These are phyloP conservation scores for Oryza punctata DNA, from an alignment of 176 grass and related monocot species.

Conservation along the genomic window DNA sequence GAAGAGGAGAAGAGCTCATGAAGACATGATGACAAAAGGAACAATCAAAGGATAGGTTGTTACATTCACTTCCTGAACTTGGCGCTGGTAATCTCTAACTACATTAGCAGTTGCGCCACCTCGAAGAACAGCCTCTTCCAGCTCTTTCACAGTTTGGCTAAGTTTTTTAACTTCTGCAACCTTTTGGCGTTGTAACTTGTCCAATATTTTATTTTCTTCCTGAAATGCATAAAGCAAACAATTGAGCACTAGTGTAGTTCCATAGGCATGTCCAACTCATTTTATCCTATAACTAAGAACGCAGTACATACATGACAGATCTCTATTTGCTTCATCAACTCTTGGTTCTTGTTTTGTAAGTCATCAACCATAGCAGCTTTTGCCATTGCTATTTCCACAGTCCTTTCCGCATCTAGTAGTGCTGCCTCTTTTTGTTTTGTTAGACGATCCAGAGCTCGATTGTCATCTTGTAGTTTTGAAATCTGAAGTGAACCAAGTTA, in stretches of 20 bases:
- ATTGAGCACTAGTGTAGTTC: conserved; percentile 18
- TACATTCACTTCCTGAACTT: conserved; percentile 99
- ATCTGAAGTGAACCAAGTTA: conserved; percentile 59
- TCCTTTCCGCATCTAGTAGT: conserved; percentile 89
- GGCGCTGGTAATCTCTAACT: conserved; percentile 96
- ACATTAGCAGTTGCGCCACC: conserved; percentile 92
- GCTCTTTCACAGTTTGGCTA: conserved; percentile 86
- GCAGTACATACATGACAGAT: conserved; percentile 86
- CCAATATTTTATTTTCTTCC: conserved; percentile 99
- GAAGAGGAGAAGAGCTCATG: not conserved
- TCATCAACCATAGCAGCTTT: conserved; percentile 99
- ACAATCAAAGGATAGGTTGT: conserved; percentile 19
- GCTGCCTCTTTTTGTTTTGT: conserved; percentile 98
- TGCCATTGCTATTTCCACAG: conserved; percentile 82
- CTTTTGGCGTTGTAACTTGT: conserved; percentile 97
- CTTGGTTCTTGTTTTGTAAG: conserved; percentile 99
- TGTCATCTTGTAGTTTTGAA: conserved; percentile 88
- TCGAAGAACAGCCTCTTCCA: conserved; percentile 87
- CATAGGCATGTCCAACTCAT: not conserved
- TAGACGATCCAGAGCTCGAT: conserved; percentile 91
- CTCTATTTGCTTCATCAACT: conserved; percentile 97
- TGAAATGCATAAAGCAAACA: conserved; percentile 39
- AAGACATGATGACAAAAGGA: conserved; percentile 21
- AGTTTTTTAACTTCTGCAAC: conserved; percentile 97
- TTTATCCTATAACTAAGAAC: conserved; percentile 15